Evolutionary conservation across 306 rosid genomes (phyloP).

Genomic region (Albizia julibrissin): DNA sequence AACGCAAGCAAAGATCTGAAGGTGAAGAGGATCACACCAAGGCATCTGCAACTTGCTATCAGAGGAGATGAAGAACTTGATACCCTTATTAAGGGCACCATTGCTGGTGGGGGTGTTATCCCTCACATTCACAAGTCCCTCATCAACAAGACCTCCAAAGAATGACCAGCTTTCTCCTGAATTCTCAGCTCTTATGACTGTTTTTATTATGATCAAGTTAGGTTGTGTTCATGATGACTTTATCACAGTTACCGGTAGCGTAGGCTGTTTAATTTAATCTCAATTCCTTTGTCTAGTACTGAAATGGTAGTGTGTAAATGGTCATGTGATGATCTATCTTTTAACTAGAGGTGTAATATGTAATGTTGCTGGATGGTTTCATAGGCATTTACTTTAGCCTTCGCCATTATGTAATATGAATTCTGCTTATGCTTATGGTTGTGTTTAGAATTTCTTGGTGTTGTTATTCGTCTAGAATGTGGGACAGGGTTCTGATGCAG

Average conservation of each 20-base stretch:
- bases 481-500: not conserved
- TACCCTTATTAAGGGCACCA: conserved; percentile 87
- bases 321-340: not conserved
- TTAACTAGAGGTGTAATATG: conserved; percentile 2
- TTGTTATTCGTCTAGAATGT: not conserved
- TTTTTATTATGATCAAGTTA: not conserved
- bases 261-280: conserved; percentile 9
- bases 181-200: conserved; percentile 7
- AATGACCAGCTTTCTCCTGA: conserved; percentile 22
- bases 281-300: conserved; percentile 11
- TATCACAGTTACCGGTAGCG: conserved; percentile 16
- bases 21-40: conserved; percentile 89
- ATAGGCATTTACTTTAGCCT: not conserved
- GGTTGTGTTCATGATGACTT: conserved; percentile 16
- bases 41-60: conserved; percentile 85
- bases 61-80: conserved; percentile 91
- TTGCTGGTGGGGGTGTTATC: conserved; percentile 89
- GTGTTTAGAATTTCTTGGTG: not conserved
- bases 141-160: conserved; percentile 49
- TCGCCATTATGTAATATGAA: not conserved
- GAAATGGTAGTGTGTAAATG: conserved; percentile 29
- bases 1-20: conserved; percentile 89
- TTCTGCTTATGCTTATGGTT: not conserved
- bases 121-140: conserved; percentile 46
- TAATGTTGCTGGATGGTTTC: conserved; percentile 16